Percentiles rank a stretch among this genome's conserved stretches.
Evolutionary conservation across 1,284 basidiomycete species (phyloP).

Genomic region (Peniophora sp.): DNA sequence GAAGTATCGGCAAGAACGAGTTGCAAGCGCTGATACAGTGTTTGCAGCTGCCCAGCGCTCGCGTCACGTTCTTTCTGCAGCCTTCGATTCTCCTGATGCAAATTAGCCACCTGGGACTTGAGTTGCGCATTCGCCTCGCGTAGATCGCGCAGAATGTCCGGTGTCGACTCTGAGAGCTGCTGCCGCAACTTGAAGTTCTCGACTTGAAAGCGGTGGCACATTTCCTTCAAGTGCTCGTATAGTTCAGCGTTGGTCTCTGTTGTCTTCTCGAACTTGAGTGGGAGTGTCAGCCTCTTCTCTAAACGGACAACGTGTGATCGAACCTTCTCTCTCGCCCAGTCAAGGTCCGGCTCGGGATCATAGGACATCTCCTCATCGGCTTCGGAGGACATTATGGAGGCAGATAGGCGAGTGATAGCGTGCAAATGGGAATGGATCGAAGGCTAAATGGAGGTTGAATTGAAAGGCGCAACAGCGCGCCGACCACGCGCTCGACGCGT

Average conservation of each 20-base stretch:
- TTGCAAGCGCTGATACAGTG: constrained; percentile 12
- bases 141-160: constrained; percentile 3
- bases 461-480: no score
- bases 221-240: constrained; percentile 10
- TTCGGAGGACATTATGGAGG: no score
- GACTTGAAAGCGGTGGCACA: constrained; percentile 10
- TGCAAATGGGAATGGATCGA: no score
- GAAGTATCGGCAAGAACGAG: constrained; percentile 9
- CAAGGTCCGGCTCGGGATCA: no score
- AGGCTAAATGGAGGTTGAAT: no score
- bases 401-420: no score
- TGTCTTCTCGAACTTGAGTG: constrained; percentile 12
- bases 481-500: no score
- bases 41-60: constrained; percentile 12
- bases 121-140: constrained; percentile 9
- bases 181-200: constrained; percentile 14
- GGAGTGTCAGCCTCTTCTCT: background rate
- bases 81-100: constrained; percentile 7
- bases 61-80: constrained; percentile 13
- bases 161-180: constrained; percentile 2
- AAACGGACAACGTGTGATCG: background rate
- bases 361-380: no score
- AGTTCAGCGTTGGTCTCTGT: constrained; percentile 9
- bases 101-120: constrained; percentile 6
- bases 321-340: background rate